Evolutionary conservation across 202 grass and related monocot species (phyloP).

Genomic region (Miscanthus sacchariflorus): DNA sequence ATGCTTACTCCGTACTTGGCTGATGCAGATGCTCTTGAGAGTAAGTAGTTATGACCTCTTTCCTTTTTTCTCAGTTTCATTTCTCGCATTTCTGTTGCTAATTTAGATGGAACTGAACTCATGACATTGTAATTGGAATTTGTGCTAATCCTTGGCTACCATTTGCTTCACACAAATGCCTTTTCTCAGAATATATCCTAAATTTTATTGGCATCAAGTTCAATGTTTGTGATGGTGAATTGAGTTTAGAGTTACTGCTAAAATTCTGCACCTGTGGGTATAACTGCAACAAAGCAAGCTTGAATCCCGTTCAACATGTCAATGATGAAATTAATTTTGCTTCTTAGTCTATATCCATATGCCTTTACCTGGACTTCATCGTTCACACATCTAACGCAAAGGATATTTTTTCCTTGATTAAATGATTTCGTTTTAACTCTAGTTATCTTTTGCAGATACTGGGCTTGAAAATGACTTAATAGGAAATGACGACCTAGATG

Average conservation of each 20-base stretch:
- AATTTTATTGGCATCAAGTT: not conserved
- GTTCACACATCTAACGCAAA: not conserved
- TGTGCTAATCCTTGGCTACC: not conserved
- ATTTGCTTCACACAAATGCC: not conserved
- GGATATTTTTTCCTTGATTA: constrained; percentile 29
- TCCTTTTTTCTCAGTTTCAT: not conserved
- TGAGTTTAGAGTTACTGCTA: not conserved
- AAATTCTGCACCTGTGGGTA: not conserved
- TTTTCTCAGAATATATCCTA: not conserved
- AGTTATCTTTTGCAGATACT: constrained; percentile 53
- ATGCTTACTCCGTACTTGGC: constrained; percentile 62
- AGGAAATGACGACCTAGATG: constrained; percentile 20
- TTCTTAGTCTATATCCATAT: not conserved
- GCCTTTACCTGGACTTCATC: constrained; percentile 5
- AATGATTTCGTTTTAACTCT: constrained; percentile 33
- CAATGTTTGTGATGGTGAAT: not conserved
- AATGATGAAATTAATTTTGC: constrained; percentile 14
- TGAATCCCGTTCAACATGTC: constrained; percentile 4
- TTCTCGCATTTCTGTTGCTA: not conserved
- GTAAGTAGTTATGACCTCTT: constrained; percentile 61
- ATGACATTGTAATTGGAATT: not conserved
- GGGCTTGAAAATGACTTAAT: constrained; percentile 40
- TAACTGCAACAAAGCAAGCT: not conserved
- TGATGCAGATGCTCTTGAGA: constrained; percentile 40
- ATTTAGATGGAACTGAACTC: constrained; percentile 2